Base-by-base conservation (phyloP, 305 asterid species). In the Caryopteris hybrid region DNA sequence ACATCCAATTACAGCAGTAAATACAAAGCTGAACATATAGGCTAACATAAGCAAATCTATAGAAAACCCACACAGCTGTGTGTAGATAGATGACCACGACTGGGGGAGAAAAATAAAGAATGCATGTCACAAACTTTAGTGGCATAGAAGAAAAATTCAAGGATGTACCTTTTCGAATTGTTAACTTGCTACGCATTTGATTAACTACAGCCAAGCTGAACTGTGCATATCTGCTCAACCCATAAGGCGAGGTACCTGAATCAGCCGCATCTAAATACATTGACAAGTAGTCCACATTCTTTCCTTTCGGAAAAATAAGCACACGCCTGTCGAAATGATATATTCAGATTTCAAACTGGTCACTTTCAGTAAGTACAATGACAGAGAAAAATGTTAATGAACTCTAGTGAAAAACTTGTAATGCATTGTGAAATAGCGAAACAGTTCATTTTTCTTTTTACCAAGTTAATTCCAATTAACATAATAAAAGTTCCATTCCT, bases 181-280 rank as follows among this genome's bases (percentile, higher is more conserved):
- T 83, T 52, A 68, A 81, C 81, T 85, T 88, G 84, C 45, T 68
- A 68, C 84, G 75, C 58, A 90, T 70, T 73, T 90, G 97, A 80
- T 90, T 92, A 63, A 90, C 91, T 61, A 92, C 79, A 43, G 97
- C 83, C 86, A 92, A 78, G 89, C 90, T 90, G 79, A 92, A 90
- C 78, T 88, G 98, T 4, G 98, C 97, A 75, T 80, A 85, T 80
- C 96, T 88, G 80, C 74, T 85, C 98, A 97, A 90, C 66, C 97
- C 98, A 75, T 88, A 82, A 0, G 93, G 93, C 89, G 90, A 85
- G 48, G 77, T 34, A 66, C 86, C 51, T 74, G 96, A 83, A 76
- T 92, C 95, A 59, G 98, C 96, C 75, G 86, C 98, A 50, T 90
- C 97, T 72, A 92, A 78, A 76, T 90, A 87, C 88, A 89, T 84